Conservation (phyloP, 768 basidiomycete species). For the Hygrocybe punicea region DNA sequence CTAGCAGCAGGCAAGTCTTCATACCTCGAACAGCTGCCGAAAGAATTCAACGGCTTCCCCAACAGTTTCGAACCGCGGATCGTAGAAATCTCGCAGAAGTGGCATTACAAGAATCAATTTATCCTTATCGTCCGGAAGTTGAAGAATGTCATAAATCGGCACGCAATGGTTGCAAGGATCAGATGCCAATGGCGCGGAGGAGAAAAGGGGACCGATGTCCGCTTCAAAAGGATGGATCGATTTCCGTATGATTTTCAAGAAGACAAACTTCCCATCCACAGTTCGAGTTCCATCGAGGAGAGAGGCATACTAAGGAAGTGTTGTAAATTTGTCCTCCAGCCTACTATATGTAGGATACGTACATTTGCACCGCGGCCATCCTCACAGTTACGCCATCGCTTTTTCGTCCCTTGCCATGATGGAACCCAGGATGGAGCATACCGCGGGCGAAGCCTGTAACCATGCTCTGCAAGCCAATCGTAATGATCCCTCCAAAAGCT, state of each 20-base stretch:
- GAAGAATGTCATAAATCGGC: constrained; percentile 26
- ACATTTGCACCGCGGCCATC: constrained; percentile 4
- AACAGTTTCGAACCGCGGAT: constrained; percentile 27
- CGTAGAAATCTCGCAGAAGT: constrained; percentile 17
- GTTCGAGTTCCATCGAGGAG: constrained; percentile 33
- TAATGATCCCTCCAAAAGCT: constrained; percentile 25
- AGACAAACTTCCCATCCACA: constrained; percentile 29
- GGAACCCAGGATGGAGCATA: constrained; percentile 29
- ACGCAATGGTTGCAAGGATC: constrained; percentile 37
- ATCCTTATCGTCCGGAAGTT: constrained; percentile 17
- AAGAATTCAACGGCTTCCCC: constrained; percentile 33
- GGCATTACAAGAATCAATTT: constrained; percentile 31
- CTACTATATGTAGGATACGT: background rate
- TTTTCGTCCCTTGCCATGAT: constrained; percentile 23
- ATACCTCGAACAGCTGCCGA: constrained; percentile 28
- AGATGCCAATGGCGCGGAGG: constrained; percentile 6
- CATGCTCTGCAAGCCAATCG: constrained; percentile 24
- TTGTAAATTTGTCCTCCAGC: background rate
- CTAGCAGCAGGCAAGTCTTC: background rate
- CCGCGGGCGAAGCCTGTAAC: constrained; percentile 33
- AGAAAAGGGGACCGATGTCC: constrained; percentile 27
- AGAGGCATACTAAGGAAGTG: constrained; percentile 8
- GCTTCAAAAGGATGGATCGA: constrained; percentile 26
- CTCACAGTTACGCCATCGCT: constrained; percentile 2
- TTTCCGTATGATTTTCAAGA: constrained; percentile 27